phyloP scores from a whole-genome alignment of 106 monocot genomes.

The Narthecium ossifragum region DNA sequence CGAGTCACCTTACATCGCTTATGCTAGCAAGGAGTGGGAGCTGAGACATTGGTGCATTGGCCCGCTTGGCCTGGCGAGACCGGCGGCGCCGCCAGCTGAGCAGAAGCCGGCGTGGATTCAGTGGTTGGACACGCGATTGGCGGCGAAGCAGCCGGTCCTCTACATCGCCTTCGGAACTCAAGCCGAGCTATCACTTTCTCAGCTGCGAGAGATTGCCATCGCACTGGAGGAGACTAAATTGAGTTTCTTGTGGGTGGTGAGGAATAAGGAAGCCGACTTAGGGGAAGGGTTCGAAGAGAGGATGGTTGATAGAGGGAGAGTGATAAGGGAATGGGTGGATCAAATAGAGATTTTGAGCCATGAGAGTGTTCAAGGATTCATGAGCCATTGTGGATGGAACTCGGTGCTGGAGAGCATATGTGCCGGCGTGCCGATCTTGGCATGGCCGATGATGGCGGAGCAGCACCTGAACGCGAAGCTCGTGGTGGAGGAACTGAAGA shows the following conservation, averaged over 20 bases:
- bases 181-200: constrained; percentile 26
- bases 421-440: too few species aligned
- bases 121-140: constrained; percentile 47
- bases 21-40: neutral
- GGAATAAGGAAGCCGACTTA: too few species aligned
- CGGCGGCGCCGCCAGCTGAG: too few species aligned
- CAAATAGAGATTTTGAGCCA: constrained; percentile 26
- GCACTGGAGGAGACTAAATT: constrained; percentile 37
- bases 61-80: too few species aligned
- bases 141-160: constrained; percentile 21
- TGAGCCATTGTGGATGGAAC: constrained; percentile 63
- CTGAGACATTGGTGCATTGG: neutral
- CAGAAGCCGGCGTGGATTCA: constrained; percentile 15
- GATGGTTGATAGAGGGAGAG: constrained; percentile 8
- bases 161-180: constrained; percentile 46
- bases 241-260: too few species aligned
- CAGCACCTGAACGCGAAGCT: constrained; percentile 40
- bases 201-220: constrained; percentile 31
- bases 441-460: constrained; percentile 50
- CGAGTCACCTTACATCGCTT: constrained; percentile 16
- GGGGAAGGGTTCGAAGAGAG: too few species aligned
- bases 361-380: constrained; percentile 21
- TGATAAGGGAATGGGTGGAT: too few species aligned
- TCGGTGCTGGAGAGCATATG: too few species aligned
- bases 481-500: constrained; percentile 19